Percentiles rank a stretch among this genome's conserved stretches.
Evolutionary conservation across 768 basidiomycete species (phyloP).

Genomic region (Ephemerocybe angulata): DNA sequence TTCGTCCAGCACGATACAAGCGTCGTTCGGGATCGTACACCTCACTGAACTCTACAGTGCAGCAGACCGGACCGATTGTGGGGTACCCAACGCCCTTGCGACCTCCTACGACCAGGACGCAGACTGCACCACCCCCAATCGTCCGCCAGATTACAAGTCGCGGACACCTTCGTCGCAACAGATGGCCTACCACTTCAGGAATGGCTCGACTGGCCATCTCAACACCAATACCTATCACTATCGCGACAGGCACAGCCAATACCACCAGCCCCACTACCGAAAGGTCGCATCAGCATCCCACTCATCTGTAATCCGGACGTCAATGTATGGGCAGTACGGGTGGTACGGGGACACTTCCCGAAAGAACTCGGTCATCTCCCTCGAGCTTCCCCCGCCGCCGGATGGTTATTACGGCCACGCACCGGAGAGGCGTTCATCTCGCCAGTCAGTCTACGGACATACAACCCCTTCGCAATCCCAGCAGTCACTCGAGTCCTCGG

Average conservation of each 20-base stretch:
- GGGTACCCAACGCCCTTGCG: neutral
- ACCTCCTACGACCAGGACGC: neutral
- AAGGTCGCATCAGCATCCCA: neutral
- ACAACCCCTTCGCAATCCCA: too few relatives aligned
- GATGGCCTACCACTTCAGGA: constrained; percentile 1
- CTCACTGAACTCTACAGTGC: neutral
- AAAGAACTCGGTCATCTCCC: neutral
- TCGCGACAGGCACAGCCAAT: neutral
- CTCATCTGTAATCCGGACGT: neutral
- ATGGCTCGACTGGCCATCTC: neutral
- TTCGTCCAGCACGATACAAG: neutral
- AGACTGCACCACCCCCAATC: neutral
- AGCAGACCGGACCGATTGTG: neutral
- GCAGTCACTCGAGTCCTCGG: too few relatives aligned
- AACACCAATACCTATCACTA: neutral
- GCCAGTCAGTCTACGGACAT: too few relatives aligned
- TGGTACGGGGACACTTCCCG: neutral
- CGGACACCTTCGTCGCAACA: neutral
- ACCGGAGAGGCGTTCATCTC: too few relatives aligned
- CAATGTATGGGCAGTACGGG: neutral
- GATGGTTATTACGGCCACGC: neutral
- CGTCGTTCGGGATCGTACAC: neutral
- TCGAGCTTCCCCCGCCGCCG: neutral
- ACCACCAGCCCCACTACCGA: neutral
- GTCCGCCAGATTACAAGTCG: neutral